Base-by-base conservation (phyloP, 2,329 filamentous ascomycete genomes). In the Xylaria digitata region DNA sequence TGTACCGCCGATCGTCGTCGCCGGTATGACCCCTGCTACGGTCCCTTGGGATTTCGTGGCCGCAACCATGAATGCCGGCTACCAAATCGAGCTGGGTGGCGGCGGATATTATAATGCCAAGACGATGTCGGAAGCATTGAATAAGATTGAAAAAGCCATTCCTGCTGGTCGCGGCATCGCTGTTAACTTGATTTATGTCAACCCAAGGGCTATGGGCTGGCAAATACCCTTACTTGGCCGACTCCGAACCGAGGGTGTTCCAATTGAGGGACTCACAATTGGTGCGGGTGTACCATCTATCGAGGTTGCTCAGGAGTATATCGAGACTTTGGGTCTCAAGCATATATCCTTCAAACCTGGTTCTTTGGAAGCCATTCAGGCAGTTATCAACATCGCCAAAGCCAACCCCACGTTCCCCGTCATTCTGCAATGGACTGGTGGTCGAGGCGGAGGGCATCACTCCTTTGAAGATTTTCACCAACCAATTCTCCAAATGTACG, bases 391-490 rank as follows among this genome's bases (percentile, higher is more conserved):
- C 80, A 94, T 97, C 75, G 94, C 94, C 71, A 96, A 92, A 81
- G 92, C 93, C n/a, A 96, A 97, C 78, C 94, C 94, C 1, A 90
- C 88, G 32, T 97, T 97, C 85, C 94, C 94, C n/a, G 88, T 97
- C 59, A 89, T 97, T 60, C 83, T 97, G 69, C 94, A 97, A 81
- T 97, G 94, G 94, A 97, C 94, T 67, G 94, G 94, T 77, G 94
- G 94, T 46, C 91, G 94, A 80, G 94, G 94, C 72, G 94, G 94
- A 82, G 94, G 94, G 64, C 94, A 97, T 79, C 94, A 97, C 82
- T 97, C 94, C 0, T 97, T 90, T 70, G 94, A 97, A 79, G 94
- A 97, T 79, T 97, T 97, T 86, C 94, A 97, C 80, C 90, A 94
- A 76, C 94, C 94, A 5, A 90, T 97, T 50, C 83, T 97, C 7